Base-by-base conservation (phyloP, 352 stramenopile species). In the Stephanocyclus meneghinianus region DNA sequence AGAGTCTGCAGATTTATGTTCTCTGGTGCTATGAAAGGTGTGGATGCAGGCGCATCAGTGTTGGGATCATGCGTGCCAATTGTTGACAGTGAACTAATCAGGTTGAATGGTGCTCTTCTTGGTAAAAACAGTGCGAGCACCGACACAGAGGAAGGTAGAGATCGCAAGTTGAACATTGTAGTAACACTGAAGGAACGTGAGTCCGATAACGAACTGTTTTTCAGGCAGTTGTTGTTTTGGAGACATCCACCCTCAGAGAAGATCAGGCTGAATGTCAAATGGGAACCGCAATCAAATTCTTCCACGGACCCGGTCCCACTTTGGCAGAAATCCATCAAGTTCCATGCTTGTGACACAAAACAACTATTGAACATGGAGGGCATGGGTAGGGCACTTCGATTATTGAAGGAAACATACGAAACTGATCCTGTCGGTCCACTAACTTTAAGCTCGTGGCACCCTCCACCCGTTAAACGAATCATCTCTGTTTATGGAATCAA, bases 401-500 rank as follows among this genome's bases (percentile, higher is more conserved):
- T 73, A 18, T n/a, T 78, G 7, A 35, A 30, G 50, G 45, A 84
- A 16, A 57, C 40, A 7, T 84, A 84, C 48, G 63, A 48, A 26
- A 16, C 13, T 35, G 78, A 84, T 62, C 62, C 69, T 5, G 10
- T 83, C 10, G 74, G 56, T 48, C 76, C 76, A 48, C 42, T 57
- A 6, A 63, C 67, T 29, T 30, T 65, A 11, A 66, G 76, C n/a
- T 59, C 59, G 32, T 83, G 61, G 50, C 2, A 72, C 16, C 74
- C 82, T 65, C 81, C 81, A 13, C 82, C 82, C 9, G 75, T 88
- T 18, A 60, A 73, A 35, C 73, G 72, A 50, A 69, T 88, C 1
- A 79, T 57, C 47, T 71, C 82, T 7, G 78, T 88, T 8, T 85
- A 85, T 55, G 82, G 79, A 48, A 70, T 84, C 32, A 88, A 88